These are phyloP conservation scores for Xeromyces bisporus DNA, from an alignment of 495 filamentous ascomycete genomes.

Conservation along the genomic window DNA sequence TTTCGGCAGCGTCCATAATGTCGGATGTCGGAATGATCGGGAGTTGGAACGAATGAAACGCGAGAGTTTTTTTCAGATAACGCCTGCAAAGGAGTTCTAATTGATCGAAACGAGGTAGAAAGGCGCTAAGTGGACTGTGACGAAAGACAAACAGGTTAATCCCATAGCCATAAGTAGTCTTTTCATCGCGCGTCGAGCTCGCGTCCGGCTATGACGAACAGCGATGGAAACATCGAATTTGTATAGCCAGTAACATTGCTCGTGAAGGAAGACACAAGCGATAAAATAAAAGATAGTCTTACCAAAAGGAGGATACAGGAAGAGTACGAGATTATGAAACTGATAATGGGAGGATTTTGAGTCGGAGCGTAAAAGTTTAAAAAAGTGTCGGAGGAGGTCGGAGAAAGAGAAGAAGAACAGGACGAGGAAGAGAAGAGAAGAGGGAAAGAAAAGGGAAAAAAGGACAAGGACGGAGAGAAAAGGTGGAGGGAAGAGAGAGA, in stretches of 20 bases:
- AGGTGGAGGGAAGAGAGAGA: conserved; percentile 5
- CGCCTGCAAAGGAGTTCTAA: conserved; percentile 1
- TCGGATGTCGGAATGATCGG: conserved; percentile 2
- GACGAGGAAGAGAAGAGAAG: conserved; percentile 6
- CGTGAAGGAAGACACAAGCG: no score
- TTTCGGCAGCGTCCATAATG: conserved; percentile 31
- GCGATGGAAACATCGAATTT: no score
- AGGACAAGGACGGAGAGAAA: conserved; percentile 7
- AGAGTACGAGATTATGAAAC: conserved; percentile 6
- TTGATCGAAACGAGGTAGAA: conserved; percentile 1
- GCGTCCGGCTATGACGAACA: no score
- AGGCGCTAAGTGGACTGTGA: conserved; percentile 10
- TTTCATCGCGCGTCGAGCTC: no score
- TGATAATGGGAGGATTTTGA: conserved; percentile 5
- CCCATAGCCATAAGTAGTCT: no score
- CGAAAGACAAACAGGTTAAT: no score
- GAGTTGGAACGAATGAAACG: not conserved
- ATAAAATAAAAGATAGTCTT: no score
- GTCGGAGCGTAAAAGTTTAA: conserved; percentile 4
- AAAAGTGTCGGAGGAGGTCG: conserved; percentile 6
- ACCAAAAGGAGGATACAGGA: conserved; percentile 7
- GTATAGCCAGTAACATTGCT: no score
- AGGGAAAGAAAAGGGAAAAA: conserved; percentile 6
- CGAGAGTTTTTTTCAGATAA: not conserved
- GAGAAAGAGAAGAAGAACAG: conserved; percentile 7